Evolutionary conservation across 2,329 filamentous ascomycete genomes (phyloP).

Genomic region (Aspergillus hortae): DNA sequence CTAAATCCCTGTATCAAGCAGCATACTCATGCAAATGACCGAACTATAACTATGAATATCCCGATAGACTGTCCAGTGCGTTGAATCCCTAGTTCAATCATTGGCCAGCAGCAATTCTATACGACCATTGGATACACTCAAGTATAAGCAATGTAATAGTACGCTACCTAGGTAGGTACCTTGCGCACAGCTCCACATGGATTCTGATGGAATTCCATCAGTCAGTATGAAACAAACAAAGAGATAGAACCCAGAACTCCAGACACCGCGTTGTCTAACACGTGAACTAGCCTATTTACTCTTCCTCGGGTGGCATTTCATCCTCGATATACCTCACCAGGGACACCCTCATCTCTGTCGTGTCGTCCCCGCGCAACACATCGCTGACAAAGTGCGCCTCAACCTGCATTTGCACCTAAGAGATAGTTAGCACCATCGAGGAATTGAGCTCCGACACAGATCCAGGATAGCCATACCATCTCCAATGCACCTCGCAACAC

Average conservation of each 20-base stretch:
- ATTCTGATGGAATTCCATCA: background rate
- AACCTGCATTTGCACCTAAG: slow-evolving; percentile 87
- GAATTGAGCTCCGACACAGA: background rate
- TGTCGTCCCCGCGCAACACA: slow-evolving; percentile 86
- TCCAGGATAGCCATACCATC: slow-evolving; percentile 63
- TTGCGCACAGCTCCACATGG: no score
- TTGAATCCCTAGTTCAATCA: no score
- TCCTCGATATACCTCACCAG: slow-evolving; percentile 94
- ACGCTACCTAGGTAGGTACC: no score
- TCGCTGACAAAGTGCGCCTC: slow-evolving; percentile 96
- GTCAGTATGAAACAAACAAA: background rate
- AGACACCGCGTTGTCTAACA: slow-evolving; percentile 13
- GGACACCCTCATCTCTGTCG: slow-evolving; percentile 93
- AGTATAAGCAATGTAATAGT: no score
- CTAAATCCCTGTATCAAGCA: no score
- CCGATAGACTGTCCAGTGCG: no score
- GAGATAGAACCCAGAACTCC: slow-evolving; percentile 20
- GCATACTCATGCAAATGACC: no score
- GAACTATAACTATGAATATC: no score
- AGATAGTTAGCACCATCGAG: slow-evolving; percentile 2
- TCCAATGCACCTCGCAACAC: slow-evolving; percentile 87
- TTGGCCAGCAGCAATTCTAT: no score
- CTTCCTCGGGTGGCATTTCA: slow-evolving; percentile 93
- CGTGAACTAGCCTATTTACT: slow-evolving; percentile 51
- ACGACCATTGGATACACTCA: no score